phyloP scores from a whole-genome alignment of 768 basidiomycete species.

The Macrolepiota fuliginosa region DNA sequence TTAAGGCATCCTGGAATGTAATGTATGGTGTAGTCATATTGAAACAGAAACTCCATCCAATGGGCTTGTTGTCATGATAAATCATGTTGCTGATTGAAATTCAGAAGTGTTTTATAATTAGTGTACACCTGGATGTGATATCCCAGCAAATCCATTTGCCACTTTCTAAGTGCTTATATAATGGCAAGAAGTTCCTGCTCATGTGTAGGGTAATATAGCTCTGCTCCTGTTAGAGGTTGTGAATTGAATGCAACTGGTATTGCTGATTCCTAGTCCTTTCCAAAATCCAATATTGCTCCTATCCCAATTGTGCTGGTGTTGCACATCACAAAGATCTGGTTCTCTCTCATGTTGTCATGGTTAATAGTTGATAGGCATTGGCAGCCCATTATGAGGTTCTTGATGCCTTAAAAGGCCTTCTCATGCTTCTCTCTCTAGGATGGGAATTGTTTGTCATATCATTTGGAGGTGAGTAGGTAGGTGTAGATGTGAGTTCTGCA shows the following conservation, averaged over 20 bases:
- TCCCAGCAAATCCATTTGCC: conserved; percentile 23
- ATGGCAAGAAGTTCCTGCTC: conserved; percentile 38
- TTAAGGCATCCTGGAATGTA: conserved; percentile 35
- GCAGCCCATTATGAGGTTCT: conserved; percentile 21
- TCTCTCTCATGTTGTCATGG: conserved; percentile 18
- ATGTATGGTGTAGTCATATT: conserved; percentile 29
- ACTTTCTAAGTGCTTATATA: conserved; percentile 26
- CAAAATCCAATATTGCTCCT: conserved; percentile 29
- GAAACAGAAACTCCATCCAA: conserved; percentile 33
- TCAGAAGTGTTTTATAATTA: conserved; percentile 34
- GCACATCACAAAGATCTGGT: conserved; percentile 31
- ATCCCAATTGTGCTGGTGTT: conserved; percentile 27
- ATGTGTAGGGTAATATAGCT: conserved; percentile 33
- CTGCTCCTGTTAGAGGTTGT: conserved; percentile 21
- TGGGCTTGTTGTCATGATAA: conserved; percentile 28
- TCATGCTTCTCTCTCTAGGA: conserved; percentile 22
- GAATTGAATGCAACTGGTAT: conserved; percentile 33
- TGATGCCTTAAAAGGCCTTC: conserved; percentile 26
- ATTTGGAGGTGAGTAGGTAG: neutral
- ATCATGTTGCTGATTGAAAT: conserved; percentile 28
- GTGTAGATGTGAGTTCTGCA: neutral
- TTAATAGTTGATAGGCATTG: conserved; percentile 22
- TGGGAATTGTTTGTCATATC: neutral
- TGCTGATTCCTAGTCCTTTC: conserved; percentile 26
- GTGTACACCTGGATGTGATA: conserved; percentile 25